phyloP scores from a whole-genome alignment of 192 early-diverging fungal genomes.

The Radiomyces spectabilis region DNA sequence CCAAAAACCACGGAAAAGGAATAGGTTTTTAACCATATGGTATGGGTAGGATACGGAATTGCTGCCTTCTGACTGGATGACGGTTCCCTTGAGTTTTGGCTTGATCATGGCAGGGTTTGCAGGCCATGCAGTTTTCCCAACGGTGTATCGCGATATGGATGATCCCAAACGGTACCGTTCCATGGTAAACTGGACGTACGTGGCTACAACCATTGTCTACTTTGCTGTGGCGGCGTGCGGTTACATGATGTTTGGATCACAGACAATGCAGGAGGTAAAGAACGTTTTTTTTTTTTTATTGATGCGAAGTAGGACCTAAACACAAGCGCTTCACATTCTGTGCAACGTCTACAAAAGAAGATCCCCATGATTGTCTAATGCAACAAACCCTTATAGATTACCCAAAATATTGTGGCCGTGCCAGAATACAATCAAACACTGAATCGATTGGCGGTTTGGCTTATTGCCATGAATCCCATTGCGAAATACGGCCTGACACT shows the following conservation, averaged over 20 bases:
- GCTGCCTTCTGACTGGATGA: constrained; percentile 34
- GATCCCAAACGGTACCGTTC: constrained; percentile 35
- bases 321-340: too few relatives aligned
- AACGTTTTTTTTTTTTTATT: not conserved
- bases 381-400: constrained; percentile 40
- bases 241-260: not conserved
- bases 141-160: constrained; percentile 62
- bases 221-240: constrained; percentile 43
- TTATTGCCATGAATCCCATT: constrained; percentile 65
- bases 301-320: not conserved
- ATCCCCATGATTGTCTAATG: not conserved
- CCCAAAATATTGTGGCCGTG: constrained; percentile 56
- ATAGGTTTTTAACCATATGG: not conserved
- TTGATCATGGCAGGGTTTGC: constrained; percentile 51
- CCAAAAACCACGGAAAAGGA: not conserved
- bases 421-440: constrained; percentile 44
- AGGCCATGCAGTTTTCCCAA: constrained; percentile 63
- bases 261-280: not conserved
- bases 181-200: constrained; percentile 52
- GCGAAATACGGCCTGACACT: constrained; percentile 67
- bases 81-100: constrained; percentile 47
- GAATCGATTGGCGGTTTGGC: constrained; percentile 50
- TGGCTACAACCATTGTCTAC: constrained; percentile 42
- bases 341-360: too few relatives aligned
- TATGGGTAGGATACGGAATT: constrained; percentile 36